Conservation (phyloP, 306 rosid species). For the Pueraria montana region DNA sequence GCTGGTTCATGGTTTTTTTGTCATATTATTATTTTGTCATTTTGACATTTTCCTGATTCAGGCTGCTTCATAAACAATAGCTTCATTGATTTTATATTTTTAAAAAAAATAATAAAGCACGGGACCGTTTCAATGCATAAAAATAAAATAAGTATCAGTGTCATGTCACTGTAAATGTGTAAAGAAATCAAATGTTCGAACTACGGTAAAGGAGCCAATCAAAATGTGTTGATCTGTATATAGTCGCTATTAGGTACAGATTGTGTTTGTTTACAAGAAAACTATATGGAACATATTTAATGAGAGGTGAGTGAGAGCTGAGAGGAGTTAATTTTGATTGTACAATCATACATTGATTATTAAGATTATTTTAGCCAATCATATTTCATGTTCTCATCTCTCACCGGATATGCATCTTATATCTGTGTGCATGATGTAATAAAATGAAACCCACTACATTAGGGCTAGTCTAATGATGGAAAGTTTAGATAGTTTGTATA, state of each 20-base stretch:
- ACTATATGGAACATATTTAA: not conserved
- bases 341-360: not conserved
- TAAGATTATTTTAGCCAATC: not conserved
- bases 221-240: not conserved
- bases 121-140: slow-evolving; percentile 23
- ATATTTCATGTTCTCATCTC: not conserved
- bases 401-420: not conserved
- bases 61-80: slow-evolving; percentile 8
- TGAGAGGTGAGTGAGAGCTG: no score
- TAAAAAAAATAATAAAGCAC: not conserved
- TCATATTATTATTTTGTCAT: not conserved
- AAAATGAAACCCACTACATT: not conserved
- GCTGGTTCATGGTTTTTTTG: slow-evolving; percentile 32
- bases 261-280: not conserved
- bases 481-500: no score
- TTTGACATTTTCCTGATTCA: slow-evolving; percentile 39
- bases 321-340: not conserved
- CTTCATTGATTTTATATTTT: not conserved
- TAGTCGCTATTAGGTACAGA: not conserved
- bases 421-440: not conserved
- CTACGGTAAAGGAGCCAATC: not conserved
- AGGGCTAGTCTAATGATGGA: no score
- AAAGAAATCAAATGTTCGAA: slow-evolving; percentile 26
- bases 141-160: not conserved
- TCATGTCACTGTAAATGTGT: slow-evolving; percentile 2